phyloP scores from a whole-genome alignment of 176 grass and related monocot genomes.

The Chloris gayana region DNA sequence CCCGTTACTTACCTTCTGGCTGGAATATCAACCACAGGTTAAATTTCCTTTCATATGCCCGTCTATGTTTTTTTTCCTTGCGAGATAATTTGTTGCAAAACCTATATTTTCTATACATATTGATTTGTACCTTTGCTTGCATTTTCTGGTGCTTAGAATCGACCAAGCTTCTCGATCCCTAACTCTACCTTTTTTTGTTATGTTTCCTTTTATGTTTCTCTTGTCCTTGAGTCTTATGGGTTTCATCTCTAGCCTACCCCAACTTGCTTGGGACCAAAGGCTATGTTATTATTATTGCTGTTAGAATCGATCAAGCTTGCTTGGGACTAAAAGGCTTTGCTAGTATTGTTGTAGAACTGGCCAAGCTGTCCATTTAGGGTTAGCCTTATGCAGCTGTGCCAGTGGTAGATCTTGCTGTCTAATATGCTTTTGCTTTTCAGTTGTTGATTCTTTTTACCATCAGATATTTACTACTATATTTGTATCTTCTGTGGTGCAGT shows the following conservation, averaged over 20 bases:
- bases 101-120: background rate
- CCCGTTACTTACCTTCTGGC: conserved; percentile 77
- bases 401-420: background rate
- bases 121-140: background rate
- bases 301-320: background rate
- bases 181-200: no score
- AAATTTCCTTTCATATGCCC: conserved; percentile 4
- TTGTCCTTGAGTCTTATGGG: no score
- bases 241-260: no score
- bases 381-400: background rate
- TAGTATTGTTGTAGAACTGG: background rate
- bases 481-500: conserved; percentile 46
- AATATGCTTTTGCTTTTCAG: background rate
- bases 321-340: background rate
- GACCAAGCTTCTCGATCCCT: no score
- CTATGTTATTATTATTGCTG: background rate
- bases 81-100: background rate
- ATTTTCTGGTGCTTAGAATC: background rate
- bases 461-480: conserved; percentile 13
- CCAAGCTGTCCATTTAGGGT: background rate
- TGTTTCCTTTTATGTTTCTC: no score
- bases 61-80: background rate
- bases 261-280: background rate
- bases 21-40: conserved; percentile 95
- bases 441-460: conserved; percentile 26